Evolutionary conservation across 1,139 yeast genomes (phyloP), one percentile per base, ranked within the genome.

Genomic region (Suhomyces guaymorum): DNA sequence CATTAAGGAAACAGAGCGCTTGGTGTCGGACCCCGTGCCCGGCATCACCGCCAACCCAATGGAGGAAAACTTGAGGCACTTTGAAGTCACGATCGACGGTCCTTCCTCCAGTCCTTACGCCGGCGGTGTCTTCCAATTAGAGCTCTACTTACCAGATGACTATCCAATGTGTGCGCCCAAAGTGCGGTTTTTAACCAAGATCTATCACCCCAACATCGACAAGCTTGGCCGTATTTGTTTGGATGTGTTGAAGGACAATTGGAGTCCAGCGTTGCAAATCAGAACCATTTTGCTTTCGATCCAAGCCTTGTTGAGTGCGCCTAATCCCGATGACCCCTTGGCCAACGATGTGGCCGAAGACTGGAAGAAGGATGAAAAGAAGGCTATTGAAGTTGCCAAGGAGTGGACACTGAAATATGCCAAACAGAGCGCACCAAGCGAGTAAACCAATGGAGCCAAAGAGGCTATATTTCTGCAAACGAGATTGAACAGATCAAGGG

Each of bases 201-300:
- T 92, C 26, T 92, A 92, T 60, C 98, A 92, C 55, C 98, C 98
- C 29, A 92, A 92, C 61, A 92, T 92, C 51, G 98, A 92, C 59
- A 79, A 94, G 55, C 71, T 92, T 48, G 98, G 98, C 4, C 75
- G 98, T 48, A 92, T 92, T 50, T 92, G 98, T 63, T 75, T 92
- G 38, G 98, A 92, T 59, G 97, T 92, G 29, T 73, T 92, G 57
- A 92, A 92, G 63, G 86, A 80, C 61, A 73, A 66, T 62, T 92
- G 98, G 98, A 85, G 96, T n/a, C 98, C 98, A 7, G 98, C 98
- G 0, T 71, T 90, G 43, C 97, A 92, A 59, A 92, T 92, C 47
- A 75, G 97, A 58, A 94, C 98, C n/a, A 85, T 92, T 25, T 68
- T 92, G 47, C 70, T 94, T 41, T 86, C 96, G 12, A 85, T 92